Base-by-base conservation (phyloP, 768 basidiomycete genomes). In the Kwoniella heveanensis region DNA sequence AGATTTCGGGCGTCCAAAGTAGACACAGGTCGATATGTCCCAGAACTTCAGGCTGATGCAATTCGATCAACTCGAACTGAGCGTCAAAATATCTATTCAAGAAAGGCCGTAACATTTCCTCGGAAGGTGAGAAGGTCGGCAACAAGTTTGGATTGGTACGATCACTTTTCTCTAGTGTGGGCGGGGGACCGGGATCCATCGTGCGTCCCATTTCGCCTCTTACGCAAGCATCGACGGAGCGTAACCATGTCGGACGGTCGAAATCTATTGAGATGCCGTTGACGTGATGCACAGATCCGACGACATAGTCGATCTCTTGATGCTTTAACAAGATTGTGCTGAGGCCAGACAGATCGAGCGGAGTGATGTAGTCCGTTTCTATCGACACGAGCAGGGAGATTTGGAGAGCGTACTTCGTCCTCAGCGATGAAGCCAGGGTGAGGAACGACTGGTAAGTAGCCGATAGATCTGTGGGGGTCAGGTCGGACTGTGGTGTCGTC, bases 1-100 rank as follows among this genome's bases (percentile, higher is more conserved):
- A 82, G 19, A 74, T 60, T 27, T 69, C 57, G 2, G 94, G 92
- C 24, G 83, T 83, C 83, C 90, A 97, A 9, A 99, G 84, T 1
- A 92, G 85, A 78, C 91, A 94, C 0, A 98, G 85, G 81, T 98
- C 95, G 68, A 97, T 83, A 80, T 99, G 96, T 1, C 92, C 96
- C 56, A 99, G 84, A 53, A 98, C 83, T 78, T 94, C 91, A 19
- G 96, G 96, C 57, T 84, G 85, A 78, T 90, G 87, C 25, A 85
- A 84, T 51, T 81, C 73, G 44, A 98, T 66, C 50, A 99, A 80
- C 47, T 84, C 82, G 78, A 85, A 87, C 70, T 99, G 96, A 10
- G 87, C 85, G 74, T 97, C 92, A 66, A 98, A 88, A 81, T 97
- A 99, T 12, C 83, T 78, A 13, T 80, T 30, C 50, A 82, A 71